Evolutionary conservation across 2,329 filamentous ascomycete species (phyloP), one percentile per base, ranked within the genome.

Genomic region (Incumbomyces lentus): DNA sequence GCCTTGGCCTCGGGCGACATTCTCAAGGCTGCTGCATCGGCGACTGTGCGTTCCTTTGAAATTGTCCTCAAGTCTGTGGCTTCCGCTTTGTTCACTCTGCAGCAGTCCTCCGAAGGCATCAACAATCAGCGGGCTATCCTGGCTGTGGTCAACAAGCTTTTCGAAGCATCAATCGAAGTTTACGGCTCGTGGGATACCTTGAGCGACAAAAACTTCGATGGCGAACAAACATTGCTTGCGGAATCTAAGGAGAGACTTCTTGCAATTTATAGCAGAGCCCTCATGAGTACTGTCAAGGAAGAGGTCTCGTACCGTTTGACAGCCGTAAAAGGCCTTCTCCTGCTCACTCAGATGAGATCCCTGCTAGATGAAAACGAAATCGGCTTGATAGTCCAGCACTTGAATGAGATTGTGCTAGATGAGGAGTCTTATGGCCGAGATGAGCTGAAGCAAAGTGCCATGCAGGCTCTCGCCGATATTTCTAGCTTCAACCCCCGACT

Each of bases 1-100:
- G 81, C 80, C 2, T 76, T 77, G 56, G 78, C 78, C 8, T 73
- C 78, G 2, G 78, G 78, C 14, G 72, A 75, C 19, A 81, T 84
- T 14, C 59, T 84, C 13, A 66, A 71, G 32, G 72, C 72, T 6
- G 63, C 81, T 10, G 73, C 77, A 1, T 68, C 72, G 38, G 72
- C 76, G 5, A 78, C 76, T 14, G 61, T 69, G 1, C 60, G 70
- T 14, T 70, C 79, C 1, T 77, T 76, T 42, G 72, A 73, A 42
- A 66, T 75, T 35, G 61, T 82, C 8, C 64, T 78, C 8, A 71
- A 76, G 55, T 70, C 72, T 4, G 67, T 79, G 12, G 61, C 82
- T 18, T 75, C 79, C 0, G 70, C 70, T 1, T 60, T 84, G 1
- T 72, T 82, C 56, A 68, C 72, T 1, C 63, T 81, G 7, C 82